Base-by-base conservation (phyloP, 192 early-diverging fungal genomes). In the Backusella tuberculispora region DNA sequence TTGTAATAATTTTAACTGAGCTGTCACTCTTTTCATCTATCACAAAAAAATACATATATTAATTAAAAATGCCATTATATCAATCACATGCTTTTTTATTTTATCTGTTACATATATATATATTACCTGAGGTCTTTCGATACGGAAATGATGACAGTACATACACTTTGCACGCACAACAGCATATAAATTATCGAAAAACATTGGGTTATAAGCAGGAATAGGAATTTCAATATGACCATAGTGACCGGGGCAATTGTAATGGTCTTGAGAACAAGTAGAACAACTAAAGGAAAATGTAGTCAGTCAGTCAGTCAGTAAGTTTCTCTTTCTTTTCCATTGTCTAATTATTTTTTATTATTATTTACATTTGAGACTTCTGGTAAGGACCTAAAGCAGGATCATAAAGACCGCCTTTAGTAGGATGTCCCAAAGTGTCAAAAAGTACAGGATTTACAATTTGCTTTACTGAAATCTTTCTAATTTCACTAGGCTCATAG, bases 231-330 rank as follows among this genome's bases (percentile, higher is more conserved):
- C 95, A 75, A 99, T 97, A 80, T 99, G 96, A 15, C 97, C 96
- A 87, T 97, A 99, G 75, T 99, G 96, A 43, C 97, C 97, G 5
- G 96, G 96, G 76, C 96, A 99, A 45, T 86, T 86, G 74, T 88
- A 92, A 85, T 95, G 85, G 43, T 88, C 88, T 64, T 96, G 86
- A 9, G 85, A 85, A 83, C 97, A 99, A 13, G 97, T 98, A 1
- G 77, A 85, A 80, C 97, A 98, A 41, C 92, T 95, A 77, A 37
- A 43, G 46, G n/a, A n/a, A n/a, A n/a, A n/a, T n/a, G n/a, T n/a
- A n/a, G n/a, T n/a, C n/a, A n/a, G n/a, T n/a, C n/a, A n/a, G n/a
- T n/a, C n/a, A 79, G 66, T 19, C 38, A 19, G 24, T 21, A 14
- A 67, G 26, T n/a, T 17, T 24, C 9, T 4, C 63, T n/a, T n/a